Percentiles rank a stretch among this genome's conserved stretches.
phyloP scores from a whole-genome alignment of 768 basidiomycete species.

The Symmetrospora coprosmae region DNA sequence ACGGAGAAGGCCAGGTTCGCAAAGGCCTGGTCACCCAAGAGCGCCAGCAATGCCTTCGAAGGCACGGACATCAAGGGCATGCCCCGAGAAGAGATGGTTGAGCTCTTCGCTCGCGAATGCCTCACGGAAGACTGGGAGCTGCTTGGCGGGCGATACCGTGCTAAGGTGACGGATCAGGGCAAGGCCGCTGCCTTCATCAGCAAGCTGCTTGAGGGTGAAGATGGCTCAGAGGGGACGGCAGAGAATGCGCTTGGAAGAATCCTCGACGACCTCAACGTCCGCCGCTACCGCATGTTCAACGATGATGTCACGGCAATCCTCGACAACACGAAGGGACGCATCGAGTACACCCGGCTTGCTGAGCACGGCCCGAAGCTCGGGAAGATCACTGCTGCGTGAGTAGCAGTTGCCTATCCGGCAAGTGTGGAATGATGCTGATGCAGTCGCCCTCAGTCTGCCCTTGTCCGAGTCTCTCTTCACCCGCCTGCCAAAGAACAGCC shows the following conservation, averaged over 20 bases:
- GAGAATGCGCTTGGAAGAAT: conserved; percentile 60
- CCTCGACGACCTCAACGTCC: conserved; percentile 74
- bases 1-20: conserved; percentile 51
- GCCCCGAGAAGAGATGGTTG: conserved; percentile 49
- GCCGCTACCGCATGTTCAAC: conserved; percentile 61
- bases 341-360: conserved; percentile 70
- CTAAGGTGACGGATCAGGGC: conserved; percentile 46
- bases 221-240: conserved; percentile 44
- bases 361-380: conserved; percentile 69
- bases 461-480: conserved; percentile 89
- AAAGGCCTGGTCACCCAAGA: conserved; percentile 50
- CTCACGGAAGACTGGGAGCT: conserved; percentile 24
- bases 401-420: background rate
- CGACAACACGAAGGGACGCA: conserved; percentile 57
- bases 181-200: conserved; percentile 57
- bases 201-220: conserved; percentile 48
- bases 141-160: conserved; percentile 46
- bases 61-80: conserved; percentile 43
- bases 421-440: background rate
- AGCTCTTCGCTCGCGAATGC: conserved; percentile 24
- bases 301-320: conserved; percentile 63
- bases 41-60: conserved; percentile 44
- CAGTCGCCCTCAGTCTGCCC: conserved; percentile 47
- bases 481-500: conserved; percentile 46
- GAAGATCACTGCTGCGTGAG: conserved; percentile 56